Conservation (phyloP, 352 stramenopile genomes). For the Lagenidium giganteum region DNA sequence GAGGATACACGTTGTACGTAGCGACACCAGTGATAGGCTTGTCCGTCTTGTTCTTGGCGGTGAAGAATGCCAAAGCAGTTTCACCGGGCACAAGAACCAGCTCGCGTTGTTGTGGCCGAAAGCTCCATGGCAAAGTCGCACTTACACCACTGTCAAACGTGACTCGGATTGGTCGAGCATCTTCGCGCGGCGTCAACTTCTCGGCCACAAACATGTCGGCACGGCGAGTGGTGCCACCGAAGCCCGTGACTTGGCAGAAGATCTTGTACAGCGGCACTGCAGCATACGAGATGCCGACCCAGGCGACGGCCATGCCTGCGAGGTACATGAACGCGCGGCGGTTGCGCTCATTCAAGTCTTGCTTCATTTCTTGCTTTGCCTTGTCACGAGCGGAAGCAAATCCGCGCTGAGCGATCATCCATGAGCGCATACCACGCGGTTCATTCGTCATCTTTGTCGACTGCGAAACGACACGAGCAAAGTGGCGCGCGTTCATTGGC, state of each 20-base stretch:
- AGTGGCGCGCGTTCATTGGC: too few relatives aligned
- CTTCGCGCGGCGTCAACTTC: conserved; percentile 88
- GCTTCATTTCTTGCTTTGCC: too few relatives aligned
- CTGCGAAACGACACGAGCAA: too few relatives aligned
- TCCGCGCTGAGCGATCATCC: too few relatives aligned
- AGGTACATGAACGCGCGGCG: conserved; percentile 91
- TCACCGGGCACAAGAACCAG: conserved; percentile 94
- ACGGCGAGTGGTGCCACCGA: conserved; percentile 92
- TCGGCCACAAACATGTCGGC: conserved; percentile 69
- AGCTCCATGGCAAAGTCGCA: conserved; percentile 95
- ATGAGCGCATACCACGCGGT: too few relatives aligned
- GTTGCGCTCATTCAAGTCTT: conserved; percentile 90
- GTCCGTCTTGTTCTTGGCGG: conserved; percentile 95
- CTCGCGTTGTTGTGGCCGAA: conserved; percentile 94
- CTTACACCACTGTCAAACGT: conserved; percentile 96
- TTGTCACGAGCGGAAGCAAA: too few relatives aligned
- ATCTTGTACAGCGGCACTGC: conserved; percentile 99
- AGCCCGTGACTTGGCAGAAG: conserved; percentile 98
- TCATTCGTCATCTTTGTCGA: too few relatives aligned
- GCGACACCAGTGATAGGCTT: conserved; percentile 98
- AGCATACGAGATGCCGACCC: conserved; percentile 94
- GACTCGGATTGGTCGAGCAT: conserved; percentile 92
- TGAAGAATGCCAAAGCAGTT: conserved; percentile 99
- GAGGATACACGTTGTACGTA: conserved; percentile 99
- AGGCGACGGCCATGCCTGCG: conserved; percentile 89